phyloP scores from a whole-genome alignment of 2,329 filamentous ascomycete species.

The Westerdykella aurantiaca region DNA sequence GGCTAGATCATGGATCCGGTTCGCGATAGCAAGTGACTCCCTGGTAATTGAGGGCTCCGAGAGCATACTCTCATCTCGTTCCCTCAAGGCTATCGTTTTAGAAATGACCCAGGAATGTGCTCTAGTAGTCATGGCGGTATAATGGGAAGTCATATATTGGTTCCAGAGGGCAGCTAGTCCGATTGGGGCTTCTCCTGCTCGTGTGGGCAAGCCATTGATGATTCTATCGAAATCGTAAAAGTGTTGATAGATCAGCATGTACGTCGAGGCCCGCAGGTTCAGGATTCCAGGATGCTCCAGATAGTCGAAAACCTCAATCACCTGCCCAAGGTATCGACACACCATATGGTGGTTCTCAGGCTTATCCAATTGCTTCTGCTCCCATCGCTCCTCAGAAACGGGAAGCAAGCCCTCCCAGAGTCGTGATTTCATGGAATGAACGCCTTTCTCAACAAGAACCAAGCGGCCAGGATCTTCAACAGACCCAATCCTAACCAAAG shows the following conservation, averaged over 20 bases:
- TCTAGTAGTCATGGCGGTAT: constrained; percentile 1
- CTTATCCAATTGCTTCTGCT: neutral
- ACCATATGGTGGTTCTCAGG: constrained; percentile 1
- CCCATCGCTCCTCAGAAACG: neutral
- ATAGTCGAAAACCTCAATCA: constrained; percentile 2
- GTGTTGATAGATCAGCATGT: neutral
- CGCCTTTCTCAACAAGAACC: constrained; percentile 1
- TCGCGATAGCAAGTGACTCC: constrained; percentile 1
- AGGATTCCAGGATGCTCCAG: neutral
- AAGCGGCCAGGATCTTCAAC: neutral
- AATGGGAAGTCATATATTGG: neutral
- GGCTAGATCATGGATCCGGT: neutral
- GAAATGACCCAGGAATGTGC: constrained; percentile 3
- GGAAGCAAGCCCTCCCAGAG: constrained; percentile 2
- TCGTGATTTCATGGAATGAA: neutral
- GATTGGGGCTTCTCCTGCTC: neutral
- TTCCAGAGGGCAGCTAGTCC: constrained; percentile 1
- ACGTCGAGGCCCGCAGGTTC: neutral
- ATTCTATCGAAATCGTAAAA: constrained; percentile 1
- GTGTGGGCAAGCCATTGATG: neutral
- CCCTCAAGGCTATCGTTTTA: neutral
- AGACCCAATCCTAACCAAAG: neutral
- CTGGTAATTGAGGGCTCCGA: neutral
- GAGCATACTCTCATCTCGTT: neutral
- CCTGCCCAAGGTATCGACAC: neutral